phyloP scores from a whole-genome alignment of 192 early-diverging fungal species.

The Geranomyces michiganensis region DNA sequence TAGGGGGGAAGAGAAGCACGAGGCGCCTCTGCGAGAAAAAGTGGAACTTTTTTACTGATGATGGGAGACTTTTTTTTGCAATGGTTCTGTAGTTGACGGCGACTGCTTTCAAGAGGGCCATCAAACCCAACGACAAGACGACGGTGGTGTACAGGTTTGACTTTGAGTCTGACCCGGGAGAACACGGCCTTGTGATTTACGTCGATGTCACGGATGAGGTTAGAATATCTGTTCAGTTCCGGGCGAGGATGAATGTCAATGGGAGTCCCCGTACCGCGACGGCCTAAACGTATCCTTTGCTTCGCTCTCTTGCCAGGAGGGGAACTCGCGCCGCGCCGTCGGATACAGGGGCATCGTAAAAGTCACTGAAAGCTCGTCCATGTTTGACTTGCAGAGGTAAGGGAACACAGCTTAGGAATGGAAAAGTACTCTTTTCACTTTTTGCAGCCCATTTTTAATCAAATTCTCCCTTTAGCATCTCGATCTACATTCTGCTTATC shows the following conservation, averaged over 20 bases:
- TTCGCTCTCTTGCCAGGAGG: constrained; percentile 32
- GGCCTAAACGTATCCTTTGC: too few relatives aligned
- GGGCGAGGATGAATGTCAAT: too few relatives aligned
- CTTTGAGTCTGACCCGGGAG: constrained; percentile 50
- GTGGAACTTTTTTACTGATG: not conserved
- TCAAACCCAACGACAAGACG: constrained; percentile 37
- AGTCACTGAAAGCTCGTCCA: constrained; percentile 54
- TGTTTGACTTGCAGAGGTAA: constrained; percentile 63
- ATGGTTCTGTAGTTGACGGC: constrained; percentile 32
- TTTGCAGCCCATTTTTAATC: not conserved
- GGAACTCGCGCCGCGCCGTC: constrained; percentile 38
- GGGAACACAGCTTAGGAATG: constrained; percentile 14
- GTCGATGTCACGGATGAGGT: constrained; percentile 50
- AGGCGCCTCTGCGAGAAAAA: not conserved
- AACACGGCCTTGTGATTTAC: constrained; percentile 46
- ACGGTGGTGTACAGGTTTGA: constrained; percentile 52
- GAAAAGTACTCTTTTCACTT: not conserved
- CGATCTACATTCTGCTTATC: constrained; percentile 50
- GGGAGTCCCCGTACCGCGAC: too few relatives aligned
- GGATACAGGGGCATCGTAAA: constrained; percentile 53
- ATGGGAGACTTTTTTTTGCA: not conserved
- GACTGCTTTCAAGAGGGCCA: constrained; percentile 35
- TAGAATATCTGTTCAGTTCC: too few relatives aligned
- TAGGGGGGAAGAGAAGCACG: too few relatives aligned
- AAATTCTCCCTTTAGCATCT: constrained; percentile 37